phyloP scores from a whole-genome alignment of 768 basidiomycete species.

The Suillus brevipes region DNA sequence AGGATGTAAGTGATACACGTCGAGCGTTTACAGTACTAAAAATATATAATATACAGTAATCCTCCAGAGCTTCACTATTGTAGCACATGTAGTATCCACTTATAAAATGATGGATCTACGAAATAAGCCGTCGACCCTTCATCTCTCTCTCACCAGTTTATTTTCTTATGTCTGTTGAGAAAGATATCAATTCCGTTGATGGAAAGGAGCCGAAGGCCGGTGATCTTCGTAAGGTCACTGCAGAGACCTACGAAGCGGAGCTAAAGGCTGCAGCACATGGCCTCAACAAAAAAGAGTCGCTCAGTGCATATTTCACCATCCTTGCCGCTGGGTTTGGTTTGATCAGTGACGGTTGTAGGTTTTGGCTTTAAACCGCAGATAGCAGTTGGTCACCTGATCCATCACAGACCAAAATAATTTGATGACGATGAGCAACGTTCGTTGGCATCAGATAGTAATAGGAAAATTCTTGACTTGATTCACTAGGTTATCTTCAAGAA shows the following conservation, averaged over 20 bases:
- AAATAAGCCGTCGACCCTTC: neutral
- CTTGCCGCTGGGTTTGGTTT: constrained; percentile 63
- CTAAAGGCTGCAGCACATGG: constrained; percentile 25
- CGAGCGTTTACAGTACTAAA: constrained; percentile 10
- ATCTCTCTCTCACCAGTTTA: neutral
- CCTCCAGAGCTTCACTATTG: constrained; percentile 3
- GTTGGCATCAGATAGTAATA: constrained; percentile 10
- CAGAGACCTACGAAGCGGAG: constrained; percentile 24
- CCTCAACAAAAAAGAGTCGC: constrained; percentile 39
- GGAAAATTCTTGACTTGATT: constrained; percentile 14
- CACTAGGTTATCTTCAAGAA: constrained; percentile 61
- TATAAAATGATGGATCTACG: constrained; percentile 24
- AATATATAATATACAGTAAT: constrained; percentile 3
- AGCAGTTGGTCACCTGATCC: constrained; percentile 9
- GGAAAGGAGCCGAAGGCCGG: constrained; percentile 14
- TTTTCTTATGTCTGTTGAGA: constrained; percentile 23
- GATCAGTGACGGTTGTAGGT: constrained; percentile 61
- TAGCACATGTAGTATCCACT: constrained; percentile 26
- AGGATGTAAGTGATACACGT: neutral
- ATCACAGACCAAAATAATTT: constrained; percentile 64
- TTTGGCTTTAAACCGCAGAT: neutral
- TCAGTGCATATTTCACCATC: constrained; percentile 66
- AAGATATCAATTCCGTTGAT: constrained; percentile 13
- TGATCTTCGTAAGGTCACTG: constrained; percentile 19
- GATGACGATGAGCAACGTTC: constrained; percentile 68